phyloP scores from a whole-genome alignment of 2,329 filamentous ascomycete genomes.

The Ceratocystiopsis sp. region DNA sequence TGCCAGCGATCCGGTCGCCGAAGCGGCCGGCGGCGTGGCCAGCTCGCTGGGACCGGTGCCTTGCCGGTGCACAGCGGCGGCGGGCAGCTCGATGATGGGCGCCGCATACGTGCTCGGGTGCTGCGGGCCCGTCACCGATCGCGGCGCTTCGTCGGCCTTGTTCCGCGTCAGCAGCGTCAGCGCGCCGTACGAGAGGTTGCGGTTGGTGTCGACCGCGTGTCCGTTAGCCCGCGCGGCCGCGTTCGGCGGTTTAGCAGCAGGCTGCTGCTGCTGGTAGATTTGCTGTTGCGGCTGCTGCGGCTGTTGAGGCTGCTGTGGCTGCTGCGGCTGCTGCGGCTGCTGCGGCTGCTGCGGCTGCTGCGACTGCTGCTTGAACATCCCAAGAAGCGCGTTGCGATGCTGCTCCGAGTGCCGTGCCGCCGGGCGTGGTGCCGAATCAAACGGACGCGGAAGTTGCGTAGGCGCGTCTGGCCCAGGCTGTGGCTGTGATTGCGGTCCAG shows the following conservation, averaged over 20 bases:
- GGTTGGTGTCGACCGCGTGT: too few relatives aligned
- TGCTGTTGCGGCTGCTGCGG: background rate
- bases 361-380: conserved; percentile 23
- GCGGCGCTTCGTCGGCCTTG: background rate
- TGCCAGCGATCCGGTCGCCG: too few relatives aligned
- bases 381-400: conserved; percentile 6
- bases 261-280: too few relatives aligned
- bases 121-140: background rate
- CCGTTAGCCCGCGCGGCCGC: too few relatives aligned
- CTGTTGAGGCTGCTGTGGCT: background rate
- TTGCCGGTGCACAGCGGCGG: background rate
- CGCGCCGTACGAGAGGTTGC: too few relatives aligned
- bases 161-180: too few relatives aligned
- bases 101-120: background rate
- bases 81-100: conserved; percentile 3
- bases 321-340: background rate
- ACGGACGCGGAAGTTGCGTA: too few relatives aligned
- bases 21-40: too few relatives aligned
- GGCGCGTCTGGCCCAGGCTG: too few relatives aligned
- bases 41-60: background rate
- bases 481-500: too few relatives aligned
- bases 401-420: background rate
- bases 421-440: background rate
- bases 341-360: background rate
- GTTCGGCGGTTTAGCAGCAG: too few relatives aligned